Evolutionary conservation across 768 basidiomycete species (phyloP), one percentile per base, ranked within the genome.

Genomic region (Fomitopsis serialis): DNA sequence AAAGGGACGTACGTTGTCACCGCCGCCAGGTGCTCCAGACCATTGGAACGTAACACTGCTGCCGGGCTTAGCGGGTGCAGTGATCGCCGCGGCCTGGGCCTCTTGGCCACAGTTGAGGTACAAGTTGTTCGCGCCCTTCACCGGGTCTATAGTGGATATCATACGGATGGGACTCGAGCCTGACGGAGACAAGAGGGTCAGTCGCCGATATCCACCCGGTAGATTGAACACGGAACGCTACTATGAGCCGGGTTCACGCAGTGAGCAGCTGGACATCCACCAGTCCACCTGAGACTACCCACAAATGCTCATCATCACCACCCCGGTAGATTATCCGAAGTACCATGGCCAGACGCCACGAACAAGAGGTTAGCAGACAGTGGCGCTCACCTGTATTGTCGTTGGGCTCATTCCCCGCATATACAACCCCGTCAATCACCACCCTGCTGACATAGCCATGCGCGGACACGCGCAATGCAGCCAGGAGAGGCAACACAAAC

Each of bases 41-140:
- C 87, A 89, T 55, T 74, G 66, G 58, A 88, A 78, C 7, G 72
- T 68, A 12, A 88, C 52, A 1, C 57, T 54, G 63, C 80, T 81
- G 8, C 84, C 85, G 0, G 86, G 82, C 53, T 80, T 82, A 19
- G 78, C 85, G 42, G 75, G 60, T 3, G 76, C 82, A 45, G 80
- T 73, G 34, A 78, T 68, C 4, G 73, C 55, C 0, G 82, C 86
- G 1, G 71, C 65, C 45, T 73, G 67, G 2, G 84, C 78, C 32
- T 74, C 68, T 19, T 72, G 68, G 11, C 87, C 87, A 58, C 87
- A 89, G 66, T 79, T 84, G 11, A 86, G 46, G 48, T 71, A 73
- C 2, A 76, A 60, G 60, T 86, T 87, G 35, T 51, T 68, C 19
- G 83, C 77, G 36, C 81, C 82, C 66, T 87, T 79, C 54, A 80